phyloP scores from a whole-genome alignment of 805 yeast genomes.

The Saccharomyces jurei region DNA sequence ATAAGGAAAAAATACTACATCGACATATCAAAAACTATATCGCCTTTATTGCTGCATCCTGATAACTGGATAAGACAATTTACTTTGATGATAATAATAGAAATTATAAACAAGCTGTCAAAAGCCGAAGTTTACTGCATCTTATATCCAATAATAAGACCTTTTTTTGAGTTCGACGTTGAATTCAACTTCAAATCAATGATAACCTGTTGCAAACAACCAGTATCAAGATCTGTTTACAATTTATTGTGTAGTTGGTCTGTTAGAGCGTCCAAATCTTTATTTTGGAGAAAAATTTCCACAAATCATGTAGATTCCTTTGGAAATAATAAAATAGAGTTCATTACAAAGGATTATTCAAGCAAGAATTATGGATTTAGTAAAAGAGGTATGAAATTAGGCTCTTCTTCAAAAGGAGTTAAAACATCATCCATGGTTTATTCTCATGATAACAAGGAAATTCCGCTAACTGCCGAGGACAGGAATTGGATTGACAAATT shows the following conservation, averaged over 20 bases:
- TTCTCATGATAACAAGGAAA: constrained; percentile 36
- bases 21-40: constrained; percentile 44
- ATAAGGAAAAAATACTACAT: constrained; percentile 43
- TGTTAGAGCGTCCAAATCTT: constrained; percentile 48
- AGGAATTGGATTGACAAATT: constrained; percentile 65
- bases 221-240: constrained; percentile 58
- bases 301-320: constrained; percentile 34
- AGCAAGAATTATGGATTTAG: constrained; percentile 24
- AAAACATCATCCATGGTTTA: constrained; percentile 21
- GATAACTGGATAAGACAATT: constrained; percentile 77
- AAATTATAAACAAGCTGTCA: constrained; percentile 53
- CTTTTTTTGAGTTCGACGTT: constrained; percentile 71
- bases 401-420: constrained; percentile 4
- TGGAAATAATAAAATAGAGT: constrained; percentile 33
- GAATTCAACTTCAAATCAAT: constrained; percentile 59
- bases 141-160: constrained; percentile 70
- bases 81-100: constrained; percentile 50
- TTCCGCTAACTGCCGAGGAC: constrained; percentile 58
- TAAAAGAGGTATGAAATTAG: constrained; percentile 7
- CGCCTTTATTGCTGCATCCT: constrained; percentile 71
- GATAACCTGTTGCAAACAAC: constrained; percentile 58
- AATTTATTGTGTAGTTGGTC: constrained; percentile 68
- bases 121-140: constrained; percentile 79
- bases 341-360: constrained; percentile 24
- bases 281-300: constrained; percentile 68